Evolutionary conservation across 2,329 filamentous ascomycete genomes (phyloP), one percentile per base, ranked within the genome.

Genomic region (Cercospora zeae-maydis): DNA sequence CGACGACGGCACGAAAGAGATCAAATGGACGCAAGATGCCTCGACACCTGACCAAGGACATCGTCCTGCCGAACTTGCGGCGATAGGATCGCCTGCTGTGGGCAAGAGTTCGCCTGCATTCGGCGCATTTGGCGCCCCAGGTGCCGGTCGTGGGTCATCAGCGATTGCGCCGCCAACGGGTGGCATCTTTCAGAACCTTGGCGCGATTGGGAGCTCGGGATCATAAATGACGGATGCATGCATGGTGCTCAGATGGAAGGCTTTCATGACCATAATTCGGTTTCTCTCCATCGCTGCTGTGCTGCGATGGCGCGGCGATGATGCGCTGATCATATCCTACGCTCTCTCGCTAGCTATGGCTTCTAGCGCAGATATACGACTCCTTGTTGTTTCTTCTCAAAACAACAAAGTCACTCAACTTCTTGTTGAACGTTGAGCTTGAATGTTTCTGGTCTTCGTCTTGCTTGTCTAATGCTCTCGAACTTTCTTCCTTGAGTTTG

Each of bases 81-180:
- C 81, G 72, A 81, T 82, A 69, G 80, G 80, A 31, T 80, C 78
- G 64, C 80, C 80, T 10, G 69, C 80, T 52, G 78, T 79, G 1
- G 71, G 73, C 21, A 78, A 79, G 68, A 78, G 76, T 37, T 72
- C 78, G 5, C 75, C 78, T 27, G 73, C 71, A 30, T 65, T 63
- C 10, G 64, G 63, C 9, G 30, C 45, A 24, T 74, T 75, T 37
- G 73, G 72, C 24, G 70, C 72, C 13, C 71, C 71, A n/a, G 72
- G 72, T 42, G 47, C 57, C 16, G 57, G 57, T 8, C 57, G 57
- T 31, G 47, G 45, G 24, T 33, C 34, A 19, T 33, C 39, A 36
- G 31, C 30, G 27, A 53, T 53, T 14, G 49, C 49, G n/a, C 49
- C 49, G 14, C 49, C 49, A 13, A 27, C 33, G 49, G 14, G 51